Conservation (phyloP, 2,329 filamentous ascomycete genomes). For the Ophiosphaerella narmari region DNA sequence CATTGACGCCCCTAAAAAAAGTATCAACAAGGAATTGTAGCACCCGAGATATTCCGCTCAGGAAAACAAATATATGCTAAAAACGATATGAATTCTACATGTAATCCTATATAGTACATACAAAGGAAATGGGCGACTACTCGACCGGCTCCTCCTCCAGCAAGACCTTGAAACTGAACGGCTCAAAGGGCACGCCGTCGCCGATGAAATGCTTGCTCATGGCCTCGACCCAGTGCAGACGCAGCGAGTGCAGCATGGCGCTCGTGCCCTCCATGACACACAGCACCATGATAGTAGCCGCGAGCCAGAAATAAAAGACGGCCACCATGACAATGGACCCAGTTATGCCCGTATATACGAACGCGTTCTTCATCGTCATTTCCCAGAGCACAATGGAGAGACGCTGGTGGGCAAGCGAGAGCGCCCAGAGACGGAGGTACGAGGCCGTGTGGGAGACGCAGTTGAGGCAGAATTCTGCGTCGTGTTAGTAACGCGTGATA, state of each 20-base stretch:
- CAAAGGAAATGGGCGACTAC: conserved; percentile 19
- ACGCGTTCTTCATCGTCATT: conserved; percentile 86
- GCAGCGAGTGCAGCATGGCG: conserved; percentile 90
- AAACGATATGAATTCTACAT: neutral
- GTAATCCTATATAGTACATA: conserved; percentile 16
- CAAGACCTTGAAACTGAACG: conserved; percentile 84
- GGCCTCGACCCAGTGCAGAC: conserved; percentile 95
- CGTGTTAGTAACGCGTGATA: conserved; percentile 24
- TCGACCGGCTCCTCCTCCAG: conserved; percentile 74
- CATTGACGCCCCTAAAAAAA: too few species aligned
- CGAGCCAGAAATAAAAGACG: conserved; percentile 89
- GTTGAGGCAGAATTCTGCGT: conserved; percentile 92
- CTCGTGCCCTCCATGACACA: conserved; percentile 96
- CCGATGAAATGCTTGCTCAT: conserved; percentile 98
- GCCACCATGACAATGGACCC: conserved; percentile 82
- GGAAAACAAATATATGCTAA: neutral
- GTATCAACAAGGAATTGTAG: too few species aligned
- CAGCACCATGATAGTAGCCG: conserved; percentile 76
- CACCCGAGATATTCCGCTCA: too few species aligned
- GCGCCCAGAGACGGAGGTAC: conserved; percentile 96
- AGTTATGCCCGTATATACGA: conserved; percentile 66
- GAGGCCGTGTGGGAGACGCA: conserved; percentile 98
- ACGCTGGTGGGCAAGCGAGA: conserved; percentile 97
- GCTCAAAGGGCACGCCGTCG: conserved; percentile 80
- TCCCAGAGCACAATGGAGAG: conserved; percentile 93